phyloP scores from a whole-genome alignment of 2,329 filamentous ascomycete genomes.

The Whalleya microplaca region DNA sequence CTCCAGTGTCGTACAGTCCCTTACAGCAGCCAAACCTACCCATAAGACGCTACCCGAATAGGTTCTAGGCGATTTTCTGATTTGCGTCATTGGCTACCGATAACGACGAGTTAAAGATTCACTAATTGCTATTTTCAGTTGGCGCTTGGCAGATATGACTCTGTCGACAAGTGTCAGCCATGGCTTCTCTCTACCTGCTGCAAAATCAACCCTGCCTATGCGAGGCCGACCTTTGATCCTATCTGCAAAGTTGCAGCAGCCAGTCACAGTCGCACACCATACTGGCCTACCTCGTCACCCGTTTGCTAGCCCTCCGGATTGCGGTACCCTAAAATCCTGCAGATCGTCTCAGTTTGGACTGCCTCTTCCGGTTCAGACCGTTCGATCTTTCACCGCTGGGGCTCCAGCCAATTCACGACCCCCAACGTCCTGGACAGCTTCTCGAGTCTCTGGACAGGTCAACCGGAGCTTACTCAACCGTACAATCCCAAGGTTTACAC shows the following conservation, averaged over 20 bases:
- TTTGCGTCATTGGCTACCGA: conserved; percentile 4
- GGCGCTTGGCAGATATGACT: conserved; percentile 5
- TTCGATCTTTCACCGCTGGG: conserved; percentile 17
- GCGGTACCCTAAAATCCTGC: conserved; percentile 31
- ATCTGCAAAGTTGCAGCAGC: conserved; percentile 5
- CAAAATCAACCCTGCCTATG: too few species aligned
- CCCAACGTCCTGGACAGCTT: conserved; percentile 13
- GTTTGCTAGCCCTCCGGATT: conserved; percentile 18
- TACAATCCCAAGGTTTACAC: conserved; percentile 4
- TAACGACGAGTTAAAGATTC: conserved; percentile 5
- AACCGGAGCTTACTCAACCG: conserved; percentile 14
- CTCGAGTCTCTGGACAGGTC: conserved; percentile 12
- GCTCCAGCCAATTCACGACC: conserved; percentile 17
- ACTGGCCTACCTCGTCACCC: neutral
- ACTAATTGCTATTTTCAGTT: conserved; percentile 18
- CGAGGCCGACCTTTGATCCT: conserved; percentile 3
- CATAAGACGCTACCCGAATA: conserved; percentile 8
- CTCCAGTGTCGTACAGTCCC: neutral
- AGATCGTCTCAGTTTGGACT: conserved; percentile 14
- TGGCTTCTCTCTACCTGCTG: conserved; percentile 1
- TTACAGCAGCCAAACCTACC: conserved; percentile 14
- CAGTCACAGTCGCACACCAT: neutral
- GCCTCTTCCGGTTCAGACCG: conserved; percentile 17
- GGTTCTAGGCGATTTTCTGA: conserved; percentile 12
- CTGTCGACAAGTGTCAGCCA: conserved; percentile 7